These are phyloP conservation scores for Rickenella mellea DNA, from an alignment of 768 basidiomycete genomes.

Conservation along the genomic window DNA sequence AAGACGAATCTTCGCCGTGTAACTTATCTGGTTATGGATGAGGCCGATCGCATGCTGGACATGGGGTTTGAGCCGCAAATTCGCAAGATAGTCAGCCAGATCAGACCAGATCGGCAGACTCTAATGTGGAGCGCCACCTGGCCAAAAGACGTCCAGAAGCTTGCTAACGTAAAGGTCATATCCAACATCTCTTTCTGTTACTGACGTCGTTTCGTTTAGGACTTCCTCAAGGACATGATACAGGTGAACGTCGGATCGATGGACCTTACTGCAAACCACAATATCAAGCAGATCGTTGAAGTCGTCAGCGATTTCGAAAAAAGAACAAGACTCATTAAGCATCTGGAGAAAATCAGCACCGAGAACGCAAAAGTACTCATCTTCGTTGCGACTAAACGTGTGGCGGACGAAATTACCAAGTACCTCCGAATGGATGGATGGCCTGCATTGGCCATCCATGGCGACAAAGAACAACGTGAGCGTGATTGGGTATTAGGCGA, in stretches of 20 bases:
- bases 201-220: slow-evolving; percentile 10
- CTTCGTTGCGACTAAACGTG: slow-evolving; percentile 42
- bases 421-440: slow-evolving; percentile 41
- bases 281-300: slow-evolving; percentile 40
- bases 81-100: slow-evolving; percentile 42
- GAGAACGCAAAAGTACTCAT: slow-evolving; percentile 47
- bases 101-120: slow-evolving; percentile 45
- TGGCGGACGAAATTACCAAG: slow-evolving; percentile 45
- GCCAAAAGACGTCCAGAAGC: slow-evolving; percentile 47
- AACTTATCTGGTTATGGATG: slow-evolving; percentile 48
- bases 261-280: slow-evolving; percentile 43
- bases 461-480: slow-evolving; percentile 42
- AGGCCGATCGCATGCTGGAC: slow-evolving; percentile 49
- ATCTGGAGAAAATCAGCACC: slow-evolving; percentile 38
- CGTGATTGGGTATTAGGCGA: slow-evolving; percentile 45
- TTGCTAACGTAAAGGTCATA: slow-evolving; percentile 22
- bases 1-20: slow-evolving; percentile 43
- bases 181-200: neutral
- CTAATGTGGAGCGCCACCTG: slow-evolving; percentile 47
- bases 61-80: slow-evolving; percentile 55
- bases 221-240: slow-evolving; percentile 40
- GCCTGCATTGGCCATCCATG: slow-evolving; percentile 47
- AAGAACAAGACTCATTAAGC: slow-evolving; percentile 39
- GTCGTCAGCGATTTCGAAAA: slow-evolving; percentile 42
- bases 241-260: slow-evolving; percentile 47